These are phyloP conservation scores for Pseudopediastrum boryanum DNA, from an alignment of 139 green algal species.

Conservation along the genomic window DNA sequence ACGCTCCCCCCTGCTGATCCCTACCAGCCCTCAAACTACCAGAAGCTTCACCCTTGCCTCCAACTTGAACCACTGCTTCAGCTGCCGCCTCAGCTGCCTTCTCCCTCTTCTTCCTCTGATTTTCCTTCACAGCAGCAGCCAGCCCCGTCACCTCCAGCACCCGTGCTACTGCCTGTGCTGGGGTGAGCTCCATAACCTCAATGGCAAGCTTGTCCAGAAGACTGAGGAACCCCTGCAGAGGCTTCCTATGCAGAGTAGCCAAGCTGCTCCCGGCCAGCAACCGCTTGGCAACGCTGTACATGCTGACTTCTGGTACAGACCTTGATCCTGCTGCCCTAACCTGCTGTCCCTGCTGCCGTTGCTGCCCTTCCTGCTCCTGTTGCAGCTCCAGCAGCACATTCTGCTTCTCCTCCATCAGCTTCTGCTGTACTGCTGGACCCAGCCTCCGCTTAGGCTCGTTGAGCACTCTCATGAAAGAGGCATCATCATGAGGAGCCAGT, in stretches of 20 bases:
- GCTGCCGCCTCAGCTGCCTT: background rate
- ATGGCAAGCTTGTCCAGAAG: background rate
- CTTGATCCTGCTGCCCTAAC: too few relatives aligned
- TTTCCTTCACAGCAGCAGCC: background rate
- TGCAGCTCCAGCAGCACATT: background rate
- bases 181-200: background rate
- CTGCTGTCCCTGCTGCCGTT: too few relatives aligned
- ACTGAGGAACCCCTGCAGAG: background rate
- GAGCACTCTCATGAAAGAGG: conserved; percentile 14
- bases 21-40: too few relatives aligned
- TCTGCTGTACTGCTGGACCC: background rate
- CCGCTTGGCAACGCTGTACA: background rate
- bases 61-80: background rate
- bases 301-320: background rate
- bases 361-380: background rate
- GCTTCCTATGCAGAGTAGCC: background rate
- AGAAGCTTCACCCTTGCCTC: background rate
- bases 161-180: background rate
- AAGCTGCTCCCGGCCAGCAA: conserved; percentile 6
- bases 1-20: too few relatives aligned
- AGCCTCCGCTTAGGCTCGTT: conserved; percentile 38
- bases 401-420: conserved; percentile 3
- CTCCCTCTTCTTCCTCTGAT: background rate
- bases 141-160: conserved; percentile 2
- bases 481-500: conserved; percentile 41